phyloP scores from a whole-genome alignment of 164 flowering plant genomes.

The Echeveria elegans region DNA sequence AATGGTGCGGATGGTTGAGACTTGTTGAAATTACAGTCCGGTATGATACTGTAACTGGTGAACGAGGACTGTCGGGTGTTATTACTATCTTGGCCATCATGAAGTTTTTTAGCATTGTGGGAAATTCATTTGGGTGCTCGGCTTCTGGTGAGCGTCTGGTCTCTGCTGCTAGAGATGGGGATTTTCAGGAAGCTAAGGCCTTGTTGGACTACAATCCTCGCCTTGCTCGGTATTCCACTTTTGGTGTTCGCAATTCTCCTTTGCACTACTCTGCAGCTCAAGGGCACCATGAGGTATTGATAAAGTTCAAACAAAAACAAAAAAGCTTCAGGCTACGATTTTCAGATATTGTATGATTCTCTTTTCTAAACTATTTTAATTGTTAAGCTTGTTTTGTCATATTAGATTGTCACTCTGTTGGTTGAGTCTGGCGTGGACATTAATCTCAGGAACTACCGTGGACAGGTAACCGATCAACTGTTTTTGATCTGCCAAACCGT shows the following conservation, averaged over 20 bases:
- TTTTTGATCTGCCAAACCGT: background rate
- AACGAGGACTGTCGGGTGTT: background rate
- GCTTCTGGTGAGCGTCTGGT: constrained; percentile 91
- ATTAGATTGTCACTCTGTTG: constrained; percentile 74
- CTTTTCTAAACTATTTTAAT: background rate
- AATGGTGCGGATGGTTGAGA: background rate
- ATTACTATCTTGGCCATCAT: constrained; percentile 22
- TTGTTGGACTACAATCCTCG: constrained; percentile 85
- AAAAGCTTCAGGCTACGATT: background rate
- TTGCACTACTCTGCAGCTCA: constrained; percentile 95
- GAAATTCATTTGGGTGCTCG: constrained; percentile 92
- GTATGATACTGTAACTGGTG: constrained; percentile 7
- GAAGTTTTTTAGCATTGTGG: constrained; percentile 54
- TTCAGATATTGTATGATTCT: background rate
- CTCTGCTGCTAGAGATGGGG: constrained; percentile 97
- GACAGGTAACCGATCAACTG: constrained; percentile 45
- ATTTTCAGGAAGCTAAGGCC: constrained; percentile 89
- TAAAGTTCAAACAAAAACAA: background rate
- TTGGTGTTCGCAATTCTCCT: constrained; percentile 91
- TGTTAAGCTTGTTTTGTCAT: background rate
- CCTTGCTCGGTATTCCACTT: constrained; percentile 78
- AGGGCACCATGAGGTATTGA: constrained; percentile 86
- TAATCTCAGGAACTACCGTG: constrained; percentile 85
- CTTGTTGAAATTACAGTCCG: constrained; percentile 1
- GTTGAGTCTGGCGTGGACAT: constrained; percentile 85